Base-by-base conservation (phyloP, 1,139 yeast species). In the Trichomonascaceae sp. region DNA sequence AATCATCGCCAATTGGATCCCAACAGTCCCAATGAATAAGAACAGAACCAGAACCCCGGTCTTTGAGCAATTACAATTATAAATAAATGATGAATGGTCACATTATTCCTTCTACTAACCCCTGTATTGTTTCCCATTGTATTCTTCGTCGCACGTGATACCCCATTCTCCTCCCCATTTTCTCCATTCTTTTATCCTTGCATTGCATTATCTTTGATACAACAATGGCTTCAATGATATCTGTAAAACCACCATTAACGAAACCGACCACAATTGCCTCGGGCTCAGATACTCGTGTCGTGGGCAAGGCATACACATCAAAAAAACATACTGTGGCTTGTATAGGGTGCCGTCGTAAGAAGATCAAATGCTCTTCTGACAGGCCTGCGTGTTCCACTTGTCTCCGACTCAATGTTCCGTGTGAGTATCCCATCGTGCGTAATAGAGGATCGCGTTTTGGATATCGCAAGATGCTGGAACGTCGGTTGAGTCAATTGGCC, bases 341-440 rank as follows among this genome's bases (percentile, higher is more conserved):
- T 55, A 63, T 61, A 39, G 70, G 67, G 20, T 70, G 74, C 53
- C 59, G 74, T 30, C 69, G 67, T 53, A 70, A 70, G 59, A 70
- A 70, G 61, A 68, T 70, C 58, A 68, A 68, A 55, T 70, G 74
- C 58, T 67, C 73, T 0, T 71, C 72, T 9, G 72, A 65, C 47
- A 63, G 73, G 8, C 74, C 74, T 1, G 74, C 73, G 2, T 70
- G 74, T 55, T 60, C 70, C n/a, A 67, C 68, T 58, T 70, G 74
- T 54, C 62, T 70, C 4, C 65, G 72, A 6, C 63, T 66, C 24
- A 63, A 67, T 50, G 63, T 69, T 8, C 67, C 66, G 1, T 70
- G 74, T 58, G 70, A 68, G 48, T 70, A 70, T 47, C 74, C 74
- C 2, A 63, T 67, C 32, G 65, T 68, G 44, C 65, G 70, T 17